Base-by-base conservation (phyloP, 2,329 filamentous ascomycete genomes). In the Talaromyces funiculosus region DNA sequence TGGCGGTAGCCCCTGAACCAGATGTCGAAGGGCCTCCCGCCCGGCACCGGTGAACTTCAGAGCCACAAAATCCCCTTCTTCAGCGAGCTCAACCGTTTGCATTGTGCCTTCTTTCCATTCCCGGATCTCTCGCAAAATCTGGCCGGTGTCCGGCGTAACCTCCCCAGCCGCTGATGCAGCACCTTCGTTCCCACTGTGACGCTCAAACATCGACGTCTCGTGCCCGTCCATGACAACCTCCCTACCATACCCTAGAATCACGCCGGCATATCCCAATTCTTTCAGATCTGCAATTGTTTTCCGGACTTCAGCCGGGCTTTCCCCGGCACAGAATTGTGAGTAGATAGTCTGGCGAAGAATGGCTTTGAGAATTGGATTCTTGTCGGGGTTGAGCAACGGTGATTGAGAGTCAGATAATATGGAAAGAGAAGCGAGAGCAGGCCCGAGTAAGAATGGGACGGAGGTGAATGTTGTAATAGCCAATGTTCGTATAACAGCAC, bases 241-340 rank as follows among this genome's bases (percentile, higher is more conserved):
- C 64, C 83, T 84, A 2, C 90, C 91, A 68, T 95, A 96, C 55
- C 90, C 87, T 51, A 96, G 80, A 59, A 96, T 91, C 5, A 96
- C 89, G 12, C 92, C 92, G 24, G 84, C 84, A 71, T 90, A 96
- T 1, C 92, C 92, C 47, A 93, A 85, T 33, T 79, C 73, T 73
- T 90, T 90, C 9, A 96, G 80, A 1, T 81, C 78, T 1, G 80
- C 71, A 31, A 91, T 84, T 0, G 88, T 92, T 31, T 72, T 75
- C 43, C 80, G 78, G 1, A 95, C 88, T 73, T 96, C 90, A 1
- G 72, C 68, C 0, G 82, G 80, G 53, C 84, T 88, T 75, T 92
- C 89, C 29, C 92, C 92, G 0, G 90, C 90, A 73, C 92, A 97
- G 75, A 96, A 97, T 69, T 97, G 92, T 24, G 86, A 86, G 72